These are phyloP conservation scores for Populus nigra DNA, from an alignment of 345 rosid species.

Conservation along the genomic window DNA sequence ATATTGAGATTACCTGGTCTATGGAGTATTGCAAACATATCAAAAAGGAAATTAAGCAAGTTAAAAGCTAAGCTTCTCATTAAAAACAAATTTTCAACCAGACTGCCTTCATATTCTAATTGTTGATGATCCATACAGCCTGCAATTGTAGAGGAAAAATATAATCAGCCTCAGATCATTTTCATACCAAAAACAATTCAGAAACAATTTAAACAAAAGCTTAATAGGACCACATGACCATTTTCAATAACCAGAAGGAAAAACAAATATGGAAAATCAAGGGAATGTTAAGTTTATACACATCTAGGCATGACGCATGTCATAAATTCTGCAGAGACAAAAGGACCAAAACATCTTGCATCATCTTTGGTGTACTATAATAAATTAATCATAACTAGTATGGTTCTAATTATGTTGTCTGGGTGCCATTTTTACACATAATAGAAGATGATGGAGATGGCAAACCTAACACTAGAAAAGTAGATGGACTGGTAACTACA, in stretches of 20 bases:
- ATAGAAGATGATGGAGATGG: no score
- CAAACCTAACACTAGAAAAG: no score
- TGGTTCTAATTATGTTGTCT: no score
- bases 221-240: background rate
- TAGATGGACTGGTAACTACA: no score
- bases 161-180: background rate
- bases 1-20: background rate
- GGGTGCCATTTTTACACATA: no score
- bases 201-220: background rate
- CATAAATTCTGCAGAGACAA: background rate
- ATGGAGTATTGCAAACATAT: background rate
- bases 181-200: background rate
- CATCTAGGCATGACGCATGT: background rate
- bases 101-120: background rate
- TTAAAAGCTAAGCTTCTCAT: constrained; percentile 9
- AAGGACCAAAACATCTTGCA: background rate
- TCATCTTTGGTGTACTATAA: background rate
- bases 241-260: background rate
- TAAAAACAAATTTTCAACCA: background rate
- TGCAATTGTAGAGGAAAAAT: background rate
- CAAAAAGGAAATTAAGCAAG: background rate
- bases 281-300: background rate
- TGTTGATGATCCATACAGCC: background rate
- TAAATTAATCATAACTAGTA: no score
- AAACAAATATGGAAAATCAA: background rate